Base-by-base conservation (phyloP, 805 yeast species). In the Candida peoriensis region DNA sequence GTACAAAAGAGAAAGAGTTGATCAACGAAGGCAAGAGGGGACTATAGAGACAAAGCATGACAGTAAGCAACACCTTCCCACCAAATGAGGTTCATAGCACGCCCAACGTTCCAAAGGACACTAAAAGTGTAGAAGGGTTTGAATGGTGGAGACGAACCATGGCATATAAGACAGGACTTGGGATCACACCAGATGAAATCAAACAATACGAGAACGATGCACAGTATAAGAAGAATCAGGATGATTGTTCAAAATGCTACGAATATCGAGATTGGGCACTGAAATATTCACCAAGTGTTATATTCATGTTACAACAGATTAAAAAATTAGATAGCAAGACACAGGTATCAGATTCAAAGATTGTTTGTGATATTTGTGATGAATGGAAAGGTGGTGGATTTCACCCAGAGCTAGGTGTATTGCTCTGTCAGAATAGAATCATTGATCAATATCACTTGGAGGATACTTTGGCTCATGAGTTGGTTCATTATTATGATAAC, bases 401-500 rank as follows among this genome's bases (percentile, higher is more conserved):
- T 58, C 87, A 89, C 54, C 97, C 97, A 0, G 83, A 86, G 24
- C 57, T 76, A 28, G 98, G 98, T 2, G 79, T 93, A 18, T 65
- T 88, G 38, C 60, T 93, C 6, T 93, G 98, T 60, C 87, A 89
- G 42, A 89, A 93, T 58, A 70, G 88, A 60, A 56, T 61, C 23
- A 45, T 49, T 16, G 78, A 78, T 54, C 79, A 79, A 53, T 77
- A 81, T 72, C 94, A 86, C 49, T 60, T 88, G 38, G 97, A 90
- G 54, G 97, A 93, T 52, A 85, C 95, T 0, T 61, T 93, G 43
- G 72, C 97, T 2, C 98, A 93, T 55, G 98, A 93, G 55, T 67
- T 93, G 57, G 78, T 93, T 22, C 98, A 93, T 59, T 93, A 88
- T 42, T 93, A 86, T 59, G 98, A 93, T 60, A 80, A 88, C 52